phyloP scores from a whole-genome alignment of 2,329 filamentous ascomycete species.

The Albifimbria verrucaria region DNA sequence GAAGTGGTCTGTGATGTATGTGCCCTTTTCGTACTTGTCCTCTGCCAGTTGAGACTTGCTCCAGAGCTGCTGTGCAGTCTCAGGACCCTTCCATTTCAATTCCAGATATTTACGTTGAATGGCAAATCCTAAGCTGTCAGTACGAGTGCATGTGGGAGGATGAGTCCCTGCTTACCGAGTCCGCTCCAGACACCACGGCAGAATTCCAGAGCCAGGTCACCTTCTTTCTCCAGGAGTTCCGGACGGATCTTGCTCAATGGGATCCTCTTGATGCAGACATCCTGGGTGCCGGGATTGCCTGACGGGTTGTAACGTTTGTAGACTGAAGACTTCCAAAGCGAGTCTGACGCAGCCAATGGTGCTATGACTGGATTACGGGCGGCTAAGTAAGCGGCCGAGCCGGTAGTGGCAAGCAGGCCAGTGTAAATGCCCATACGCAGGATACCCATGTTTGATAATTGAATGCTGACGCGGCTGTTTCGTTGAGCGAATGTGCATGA shows the following conservation, averaged over 20 bases:
- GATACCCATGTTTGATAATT: slow-evolving; percentile 58
- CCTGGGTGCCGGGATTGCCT: slow-evolving; percentile 60
- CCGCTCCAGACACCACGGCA: slow-evolving; percentile 67
- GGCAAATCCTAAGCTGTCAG: slow-evolving; percentile 42
- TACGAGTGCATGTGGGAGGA: not conserved
- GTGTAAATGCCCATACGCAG: slow-evolving; percentile 43
- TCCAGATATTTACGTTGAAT: slow-evolving; percentile 57
- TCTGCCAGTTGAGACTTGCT: slow-evolving; percentile 47
- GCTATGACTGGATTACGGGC: slow-evolving; percentile 54
- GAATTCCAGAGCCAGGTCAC: slow-evolving; percentile 59
- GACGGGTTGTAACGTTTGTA: slow-evolving; percentile 61
- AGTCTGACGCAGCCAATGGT: slow-evolving; percentile 56
- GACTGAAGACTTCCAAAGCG: slow-evolving; percentile 54
- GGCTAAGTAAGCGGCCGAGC: slow-evolving; percentile 44
- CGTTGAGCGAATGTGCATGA: no score
- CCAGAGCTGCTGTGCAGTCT: slow-evolving; percentile 62
- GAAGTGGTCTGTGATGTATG: slow-evolving; percentile 67
- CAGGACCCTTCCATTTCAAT: slow-evolving; percentile 54
- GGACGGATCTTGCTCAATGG: slow-evolving; percentile 62
- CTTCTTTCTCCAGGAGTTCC: slow-evolving; percentile 59
- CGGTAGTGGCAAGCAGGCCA: slow-evolving; percentile 45
- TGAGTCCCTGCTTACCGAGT: slow-evolving; percentile 45
- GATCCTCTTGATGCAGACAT: slow-evolving; percentile 61
- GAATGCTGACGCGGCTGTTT: no score
- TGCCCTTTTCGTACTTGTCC: slow-evolving; percentile 60